Conservation (phyloP, 371 early-diverging fungal genomes). For the Fennellomyces sp. region DNA sequence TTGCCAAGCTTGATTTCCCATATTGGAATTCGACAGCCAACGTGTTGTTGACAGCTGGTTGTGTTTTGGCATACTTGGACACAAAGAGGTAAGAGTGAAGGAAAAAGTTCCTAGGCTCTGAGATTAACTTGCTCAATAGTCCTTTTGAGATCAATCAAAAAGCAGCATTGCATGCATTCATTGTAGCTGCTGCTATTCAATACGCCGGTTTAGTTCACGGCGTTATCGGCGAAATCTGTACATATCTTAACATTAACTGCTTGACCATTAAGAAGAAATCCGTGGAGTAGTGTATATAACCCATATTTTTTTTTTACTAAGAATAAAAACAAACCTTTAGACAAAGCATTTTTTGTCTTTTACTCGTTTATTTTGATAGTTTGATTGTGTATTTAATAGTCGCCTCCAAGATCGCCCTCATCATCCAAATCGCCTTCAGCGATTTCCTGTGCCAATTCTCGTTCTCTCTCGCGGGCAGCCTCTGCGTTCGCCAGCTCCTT, state of each 20-base stretch:
- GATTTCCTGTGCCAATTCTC: constrained; percentile 91
- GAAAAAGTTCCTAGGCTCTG: no score
- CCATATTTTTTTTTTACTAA: no score
- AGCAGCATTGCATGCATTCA: constrained; percentile 21
- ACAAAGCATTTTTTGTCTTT: no score
- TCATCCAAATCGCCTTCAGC: constrained; percentile 84
- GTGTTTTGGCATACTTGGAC: constrained; percentile 65
- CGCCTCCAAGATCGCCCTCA: constrained; percentile 63
- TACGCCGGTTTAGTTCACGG: constrained; percentile 74
- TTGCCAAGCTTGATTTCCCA: constrained; percentile 81
- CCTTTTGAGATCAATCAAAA: constrained; percentile 25
- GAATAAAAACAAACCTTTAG: no score
- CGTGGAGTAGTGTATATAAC: no score
- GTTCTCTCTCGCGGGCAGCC: constrained; percentile 88
- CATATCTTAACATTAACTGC: constrained; percentile 84
- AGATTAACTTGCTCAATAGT: constrained; percentile 6
- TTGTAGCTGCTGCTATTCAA: constrained; percentile 26
- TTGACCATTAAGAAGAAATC: constrained; percentile 31
- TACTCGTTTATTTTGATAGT: no score
- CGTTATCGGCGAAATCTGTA: constrained; percentile 85
- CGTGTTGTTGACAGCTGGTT: constrained; percentile 56
- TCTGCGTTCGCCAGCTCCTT: constrained; percentile 86
- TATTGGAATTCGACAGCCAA: constrained; percentile 67
- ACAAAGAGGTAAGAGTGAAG: constrained; percentile 49
- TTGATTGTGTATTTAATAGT: constrained; percentile 26